Evolutionary conservation across 352 stramenopile genomes (phyloP).

Genomic region (Globisporangium cylindrosporum): DNA sequence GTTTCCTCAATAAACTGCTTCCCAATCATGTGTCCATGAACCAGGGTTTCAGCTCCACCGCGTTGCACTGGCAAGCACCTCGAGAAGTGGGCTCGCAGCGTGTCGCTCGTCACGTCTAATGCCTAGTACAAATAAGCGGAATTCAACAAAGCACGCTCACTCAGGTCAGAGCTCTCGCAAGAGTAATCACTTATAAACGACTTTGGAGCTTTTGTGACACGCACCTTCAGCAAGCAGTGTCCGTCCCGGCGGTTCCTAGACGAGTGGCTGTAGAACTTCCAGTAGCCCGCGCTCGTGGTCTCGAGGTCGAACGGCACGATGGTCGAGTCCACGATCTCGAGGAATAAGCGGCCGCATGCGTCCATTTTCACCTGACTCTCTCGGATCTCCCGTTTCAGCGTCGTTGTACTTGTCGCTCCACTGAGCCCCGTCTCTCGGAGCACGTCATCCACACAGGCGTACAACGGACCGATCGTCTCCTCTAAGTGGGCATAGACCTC

Average conservation of each 20-base stretch:
- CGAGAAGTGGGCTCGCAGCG: not conserved
- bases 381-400: no score
- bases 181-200: no score
- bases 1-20: conserved; percentile 1
- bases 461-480: not conserved
- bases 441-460: not conserved
- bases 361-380: conserved; percentile 1
- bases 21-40: not conserved
- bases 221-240: not conserved
- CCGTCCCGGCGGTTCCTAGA: not conserved
- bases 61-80: not conserved
- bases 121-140: not conserved
- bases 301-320: conserved; percentile 4
- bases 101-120: conserved; percentile 1
- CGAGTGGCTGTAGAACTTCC: not conserved
- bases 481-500: not conserved
- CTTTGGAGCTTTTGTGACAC: not conserved
- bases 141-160: no score
- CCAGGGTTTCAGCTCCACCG: not conserved
- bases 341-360: not conserved
- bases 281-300: conserved; percentile 2
- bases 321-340: conserved; percentile 6
- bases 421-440: not conserved
- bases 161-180: no score
- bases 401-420: no score